phyloP scores from a whole-genome alignment of 1,139 yeast species.

The Pichia sp. region DNA sequence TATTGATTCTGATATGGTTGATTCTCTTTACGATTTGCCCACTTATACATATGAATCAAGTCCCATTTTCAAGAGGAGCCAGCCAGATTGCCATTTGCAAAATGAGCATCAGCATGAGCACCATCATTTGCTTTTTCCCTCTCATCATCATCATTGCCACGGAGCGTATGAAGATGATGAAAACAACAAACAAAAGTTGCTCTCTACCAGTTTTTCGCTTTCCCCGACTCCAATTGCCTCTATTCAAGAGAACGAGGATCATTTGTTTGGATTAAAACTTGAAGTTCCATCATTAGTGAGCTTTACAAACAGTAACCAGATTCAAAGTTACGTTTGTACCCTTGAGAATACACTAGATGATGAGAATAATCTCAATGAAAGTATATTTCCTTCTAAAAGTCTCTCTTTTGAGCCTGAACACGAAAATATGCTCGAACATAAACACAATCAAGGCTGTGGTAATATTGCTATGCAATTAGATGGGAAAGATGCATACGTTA shows the following conservation, averaged over 20 bases:
- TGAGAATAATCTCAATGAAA: background rate
- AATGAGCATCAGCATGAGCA: no score
- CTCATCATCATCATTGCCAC: background rate
- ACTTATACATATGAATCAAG: background rate
- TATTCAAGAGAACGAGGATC: conserved; percentile 1
- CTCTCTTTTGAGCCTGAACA: background rate
- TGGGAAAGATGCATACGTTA: no score
- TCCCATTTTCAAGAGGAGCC: background rate
- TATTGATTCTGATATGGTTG: conserved; percentile 6
- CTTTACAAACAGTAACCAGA: conserved; percentile 6
- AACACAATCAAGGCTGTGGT: no score
- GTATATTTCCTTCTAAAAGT: background rate
- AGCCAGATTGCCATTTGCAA: background rate
- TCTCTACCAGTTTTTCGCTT: background rate
- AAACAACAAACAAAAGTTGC: background rate
- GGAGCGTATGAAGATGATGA: background rate
- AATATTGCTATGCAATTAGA: no score
- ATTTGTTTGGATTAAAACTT: conserved; percentile 10
- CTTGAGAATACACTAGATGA: conserved; percentile 3
- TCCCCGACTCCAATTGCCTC: background rate
- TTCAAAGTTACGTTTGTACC: conserved; percentile 9
- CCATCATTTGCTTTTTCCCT: no score
- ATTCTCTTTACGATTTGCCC: conserved; percentile 3
- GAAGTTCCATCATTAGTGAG: conserved; percentile 5
- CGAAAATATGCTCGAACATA: no score